Conservation (phyloP, 2,329 filamentous ascomycete species). For the Penicillium janthinellum region DNA sequence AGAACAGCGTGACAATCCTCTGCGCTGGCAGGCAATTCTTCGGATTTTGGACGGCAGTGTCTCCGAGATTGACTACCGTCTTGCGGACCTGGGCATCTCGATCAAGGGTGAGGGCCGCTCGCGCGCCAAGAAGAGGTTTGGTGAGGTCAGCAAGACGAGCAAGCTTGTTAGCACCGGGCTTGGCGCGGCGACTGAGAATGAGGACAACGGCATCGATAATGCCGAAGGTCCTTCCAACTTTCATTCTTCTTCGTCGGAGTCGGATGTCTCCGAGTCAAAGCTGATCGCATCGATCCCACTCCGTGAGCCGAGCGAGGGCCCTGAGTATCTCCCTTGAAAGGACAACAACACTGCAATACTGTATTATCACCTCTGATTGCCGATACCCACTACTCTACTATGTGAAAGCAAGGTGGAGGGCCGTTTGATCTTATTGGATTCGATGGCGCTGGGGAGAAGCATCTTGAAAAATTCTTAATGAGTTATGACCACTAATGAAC, state of each 20-base stretch:
- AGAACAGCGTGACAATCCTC: slow-evolving; percentile 45
- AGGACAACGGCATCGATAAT: slow-evolving; percentile 19
- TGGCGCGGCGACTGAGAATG: slow-evolving; percentile 17
- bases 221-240: slow-evolving; percentile 1
- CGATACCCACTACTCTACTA: no score
- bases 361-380: not conserved
- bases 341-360: not conserved
- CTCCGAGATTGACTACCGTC: slow-evolving; percentile 25
- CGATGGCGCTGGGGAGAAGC: not conserved
- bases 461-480: not conserved
- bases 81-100: slow-evolving; percentile 31
- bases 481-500: not conserved
- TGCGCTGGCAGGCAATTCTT: slow-evolving; percentile 51
- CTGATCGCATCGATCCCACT: slow-evolving; percentile 11
- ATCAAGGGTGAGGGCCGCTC: slow-evolving; percentile 10
- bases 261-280: slow-evolving; percentile 10
- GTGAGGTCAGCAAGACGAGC: slow-evolving; percentile 40
- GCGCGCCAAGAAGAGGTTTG: slow-evolving; percentile 24
- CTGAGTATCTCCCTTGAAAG: not conserved
- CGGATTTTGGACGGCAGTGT: slow-evolving; percentile 46
- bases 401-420: no score
- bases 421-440: not conserved
- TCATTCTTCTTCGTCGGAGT: slow-evolving; percentile 12
- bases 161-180: slow-evolving; percentile 43
- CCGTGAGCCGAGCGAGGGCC: slow-evolving; percentile 4